phyloP scores from a whole-genome alignment of 2,329 filamentous ascomycete genomes.

The Exophiala xenobiotica region DNA sequence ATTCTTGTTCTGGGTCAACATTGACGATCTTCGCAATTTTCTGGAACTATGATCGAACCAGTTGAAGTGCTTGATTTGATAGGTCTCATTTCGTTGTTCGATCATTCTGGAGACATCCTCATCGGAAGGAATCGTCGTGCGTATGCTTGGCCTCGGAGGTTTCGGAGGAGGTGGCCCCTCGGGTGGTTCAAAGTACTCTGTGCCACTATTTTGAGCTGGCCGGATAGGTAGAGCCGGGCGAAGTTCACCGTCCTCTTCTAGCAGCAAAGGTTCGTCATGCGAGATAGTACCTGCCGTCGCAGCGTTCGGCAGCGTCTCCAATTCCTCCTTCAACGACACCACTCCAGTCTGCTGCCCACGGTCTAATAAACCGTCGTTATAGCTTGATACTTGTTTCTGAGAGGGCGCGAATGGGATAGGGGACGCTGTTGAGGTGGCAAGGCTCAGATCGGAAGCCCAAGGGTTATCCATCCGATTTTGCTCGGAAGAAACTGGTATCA shows the following conservation, averaged over 20 bases:
- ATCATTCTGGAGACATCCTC: slow-evolving; percentile 38
- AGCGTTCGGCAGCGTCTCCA: slow-evolving; percentile 20
- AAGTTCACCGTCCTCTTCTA: slow-evolving; percentile 26
- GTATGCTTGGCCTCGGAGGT: slow-evolving; percentile 18
- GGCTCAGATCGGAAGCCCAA: slow-evolving; percentile 21
- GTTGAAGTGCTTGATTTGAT: slow-evolving; percentile 86
- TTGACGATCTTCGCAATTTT: slow-evolving; percentile 75
- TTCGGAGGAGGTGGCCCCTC: slow-evolving; percentile 23
- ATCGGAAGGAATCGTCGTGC: slow-evolving; percentile 27
- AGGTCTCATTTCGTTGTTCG: slow-evolving; percentile 68
- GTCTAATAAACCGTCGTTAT: slow-evolving; percentile 26
- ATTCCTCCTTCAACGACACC: slow-evolving; percentile 19
- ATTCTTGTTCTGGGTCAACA: slow-evolving; percentile 89
- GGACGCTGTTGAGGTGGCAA: slow-evolving; percentile 17
- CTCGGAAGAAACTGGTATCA: slow-evolving; percentile 19
- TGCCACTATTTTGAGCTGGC: slow-evolving; percentile 10
- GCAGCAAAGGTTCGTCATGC: slow-evolving; percentile 21
- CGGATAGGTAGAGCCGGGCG: slow-evolving; percentile 20
- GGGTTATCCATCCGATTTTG: slow-evolving; percentile 22
- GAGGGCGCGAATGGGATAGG: slow-evolving; percentile 24
- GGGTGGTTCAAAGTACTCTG: slow-evolving; percentile 19
- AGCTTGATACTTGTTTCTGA: slow-evolving; percentile 23
- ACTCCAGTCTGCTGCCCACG: slow-evolving; percentile 21
- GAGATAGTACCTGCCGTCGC: not conserved
- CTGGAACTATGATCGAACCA: slow-evolving; percentile 70